Conservation (phyloP, 305 asterid genomes). For the Fraxinus ornus region DNA sequence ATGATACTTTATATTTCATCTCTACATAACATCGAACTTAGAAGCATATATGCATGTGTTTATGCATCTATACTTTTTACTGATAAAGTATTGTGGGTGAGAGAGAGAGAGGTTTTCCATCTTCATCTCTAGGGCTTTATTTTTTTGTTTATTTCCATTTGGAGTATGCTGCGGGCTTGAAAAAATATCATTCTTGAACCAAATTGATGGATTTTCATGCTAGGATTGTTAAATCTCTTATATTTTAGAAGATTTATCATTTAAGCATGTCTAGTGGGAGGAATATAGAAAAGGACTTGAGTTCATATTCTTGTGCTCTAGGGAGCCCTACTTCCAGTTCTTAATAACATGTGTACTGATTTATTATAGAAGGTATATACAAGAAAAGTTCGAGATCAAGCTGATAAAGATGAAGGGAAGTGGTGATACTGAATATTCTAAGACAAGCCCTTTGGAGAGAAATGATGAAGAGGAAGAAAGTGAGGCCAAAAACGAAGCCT, state of each 20-base stretch:
- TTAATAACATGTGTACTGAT: constrained; percentile 18
- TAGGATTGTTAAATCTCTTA: constrained; percentile 15
- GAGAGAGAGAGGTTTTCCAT: constrained; percentile 36
- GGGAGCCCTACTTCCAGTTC: constrained; percentile 28
- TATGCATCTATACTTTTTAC: constrained; percentile 19
- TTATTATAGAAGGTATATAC: not conserved
- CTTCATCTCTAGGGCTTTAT: constrained; percentile 61
- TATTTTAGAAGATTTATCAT: not conserved
- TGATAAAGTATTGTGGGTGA: constrained; percentile 24
- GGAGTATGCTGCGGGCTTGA: constrained; percentile 25
- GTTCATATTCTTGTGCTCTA: constrained; percentile 20
- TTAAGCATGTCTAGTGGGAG: not conserved
- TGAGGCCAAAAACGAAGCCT: constrained; percentile 22
- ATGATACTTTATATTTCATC: not conserved
- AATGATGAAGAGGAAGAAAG: constrained; percentile 31
- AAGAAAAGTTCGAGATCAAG: not conserved
- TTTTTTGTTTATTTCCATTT: constrained; percentile 26
- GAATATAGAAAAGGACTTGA: not conserved
- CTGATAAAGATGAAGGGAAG: constrained; percentile 36
- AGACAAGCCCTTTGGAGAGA: constrained; percentile 32
- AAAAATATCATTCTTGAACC: constrained; percentile 27
- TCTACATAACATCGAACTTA: constrained; percentile 30
- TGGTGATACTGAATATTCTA: constrained; percentile 38
- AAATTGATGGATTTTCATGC: constrained; percentile 22
- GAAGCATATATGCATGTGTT: constrained; percentile 14